These are phyloP conservation scores for Yamadazyma jaroonii DNA, from an alignment of 1,139 yeast species.

Conservation along the genomic window DNA sequence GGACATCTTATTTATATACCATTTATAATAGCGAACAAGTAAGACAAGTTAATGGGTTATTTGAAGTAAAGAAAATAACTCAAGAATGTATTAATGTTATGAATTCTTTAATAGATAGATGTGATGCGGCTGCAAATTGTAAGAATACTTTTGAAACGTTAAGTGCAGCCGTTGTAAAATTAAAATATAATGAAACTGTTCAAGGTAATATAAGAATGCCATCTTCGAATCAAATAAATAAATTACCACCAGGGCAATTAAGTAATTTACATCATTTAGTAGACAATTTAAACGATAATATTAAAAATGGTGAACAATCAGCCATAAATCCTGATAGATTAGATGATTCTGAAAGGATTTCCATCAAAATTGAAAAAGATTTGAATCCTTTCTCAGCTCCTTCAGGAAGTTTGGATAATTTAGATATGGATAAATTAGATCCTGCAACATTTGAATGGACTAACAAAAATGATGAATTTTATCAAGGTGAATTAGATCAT, in stretches of 20 bases:
- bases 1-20: constrained; percentile 77
- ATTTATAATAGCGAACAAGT: constrained; percentile 64
- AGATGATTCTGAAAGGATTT: background rate
- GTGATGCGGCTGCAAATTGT: constrained; percentile 78
- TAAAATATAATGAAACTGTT: constrained; percentile 50
- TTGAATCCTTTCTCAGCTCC: constrained; percentile 12
- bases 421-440: background rate
- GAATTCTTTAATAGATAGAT: constrained; percentile 59
- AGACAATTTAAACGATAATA: constrained; percentile 19
- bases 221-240: constrained; percentile 16
- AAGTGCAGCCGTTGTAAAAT: constrained; percentile 66
- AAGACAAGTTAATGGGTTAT: constrained; percentile 43
- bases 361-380: constrained; percentile 10
- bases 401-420: background rate
- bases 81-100: constrained; percentile 60
- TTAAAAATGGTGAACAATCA: background rate
- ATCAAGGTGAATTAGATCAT: constrained; percentile 12
- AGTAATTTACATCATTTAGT: constrained; percentile 40
- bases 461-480: constrained; percentile 7
- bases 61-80: constrained; percentile 55
- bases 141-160: constrained; percentile 69
- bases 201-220: constrained; percentile 19
- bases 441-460: constrained; percentile 32
- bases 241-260: constrained; percentile 28
- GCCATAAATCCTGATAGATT: background rate